Conservation (phyloP, 257 asterid species). For the Lavandula angustifolia region DNA sequence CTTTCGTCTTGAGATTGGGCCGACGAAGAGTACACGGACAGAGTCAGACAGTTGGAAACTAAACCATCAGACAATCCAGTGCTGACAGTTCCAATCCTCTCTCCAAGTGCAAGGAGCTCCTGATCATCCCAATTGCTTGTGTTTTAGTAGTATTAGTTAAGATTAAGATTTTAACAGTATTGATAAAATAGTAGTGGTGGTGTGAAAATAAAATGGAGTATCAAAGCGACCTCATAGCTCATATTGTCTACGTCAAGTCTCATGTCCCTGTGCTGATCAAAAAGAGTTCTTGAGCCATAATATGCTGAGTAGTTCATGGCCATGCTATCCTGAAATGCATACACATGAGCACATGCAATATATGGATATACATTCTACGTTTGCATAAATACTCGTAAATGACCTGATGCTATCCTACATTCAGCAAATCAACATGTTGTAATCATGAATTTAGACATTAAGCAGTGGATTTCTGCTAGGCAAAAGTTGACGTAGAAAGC, state of each 20-base stretch:
- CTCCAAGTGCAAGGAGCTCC: constrained; percentile 88
- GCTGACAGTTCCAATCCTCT: constrained; percentile 75
- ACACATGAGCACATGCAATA: constrained; percentile 2
- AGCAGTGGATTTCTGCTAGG: too few species aligned
- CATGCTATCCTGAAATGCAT: constrained; percentile 50
- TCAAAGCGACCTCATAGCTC: constrained; percentile 78
- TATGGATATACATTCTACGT: neutral
- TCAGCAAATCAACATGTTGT: too few species aligned
- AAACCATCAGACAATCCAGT: constrained; percentile 70
- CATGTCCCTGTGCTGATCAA: constrained; percentile 79
- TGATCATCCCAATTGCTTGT: constrained; percentile 32
- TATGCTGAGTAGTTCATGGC: too few species aligned
- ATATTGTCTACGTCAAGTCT: constrained; percentile 76
- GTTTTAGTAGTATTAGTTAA: constrained; percentile 25
- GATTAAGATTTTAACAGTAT: too few species aligned
- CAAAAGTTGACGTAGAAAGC: neutral
- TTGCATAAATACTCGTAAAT: too few species aligned
- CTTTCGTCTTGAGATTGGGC: constrained; percentile 56
- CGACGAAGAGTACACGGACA: constrained; percentile 53
- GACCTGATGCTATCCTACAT: too few species aligned
- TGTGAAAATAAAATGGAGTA: neutral
- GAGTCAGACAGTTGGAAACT: constrained; percentile 54
- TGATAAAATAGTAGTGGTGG: too few species aligned
- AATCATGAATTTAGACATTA: too few species aligned
- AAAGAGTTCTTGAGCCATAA: constrained; percentile 53